These are phyloP conservation scores for Phoenix roebelenii DNA, from an alignment of 176 grass and related monocot species.

Conservation along the genomic window DNA sequence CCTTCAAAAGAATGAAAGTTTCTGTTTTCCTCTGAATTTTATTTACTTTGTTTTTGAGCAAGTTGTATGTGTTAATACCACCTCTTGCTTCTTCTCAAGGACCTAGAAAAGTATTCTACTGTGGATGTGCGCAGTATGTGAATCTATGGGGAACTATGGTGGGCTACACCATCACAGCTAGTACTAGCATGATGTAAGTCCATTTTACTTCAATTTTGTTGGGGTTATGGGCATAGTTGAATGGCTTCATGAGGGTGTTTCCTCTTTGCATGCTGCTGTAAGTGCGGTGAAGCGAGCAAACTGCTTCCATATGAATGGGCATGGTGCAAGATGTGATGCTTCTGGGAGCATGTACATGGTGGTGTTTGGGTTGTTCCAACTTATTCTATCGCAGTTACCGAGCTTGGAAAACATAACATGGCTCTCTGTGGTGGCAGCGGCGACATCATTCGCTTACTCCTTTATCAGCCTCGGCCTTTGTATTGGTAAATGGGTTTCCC, in stretches of 20 bases:
- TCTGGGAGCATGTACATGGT: neutral
- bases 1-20: too few species aligned
- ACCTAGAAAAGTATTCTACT: neutral
- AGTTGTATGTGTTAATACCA: too few species aligned
- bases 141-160: conserved; percentile 2
- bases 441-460: neutral
- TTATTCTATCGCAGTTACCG: neutral
- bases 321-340: neutral
- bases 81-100: neutral
- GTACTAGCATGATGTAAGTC: conserved; percentile 8
- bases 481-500: conserved; percentile 48
- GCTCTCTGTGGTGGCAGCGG: neutral
- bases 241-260: neutral
- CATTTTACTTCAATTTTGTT: neutral
- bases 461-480: neutral
- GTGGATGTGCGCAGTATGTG: conserved; percentile 6
- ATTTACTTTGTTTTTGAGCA: too few species aligned
- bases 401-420: neutral
- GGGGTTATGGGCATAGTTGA: too few species aligned
- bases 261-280: neutral
- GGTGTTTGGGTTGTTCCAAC: neutral
- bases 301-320: neutral
- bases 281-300: neutral
- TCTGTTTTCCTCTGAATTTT: too few species aligned
- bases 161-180: conserved; percentile 9